Evolutionary conservation across 2,329 filamentous ascomycete species (phyloP), one percentile per base, ranked within the genome.

Genomic region (Trichothecium sympodiale): DNA sequence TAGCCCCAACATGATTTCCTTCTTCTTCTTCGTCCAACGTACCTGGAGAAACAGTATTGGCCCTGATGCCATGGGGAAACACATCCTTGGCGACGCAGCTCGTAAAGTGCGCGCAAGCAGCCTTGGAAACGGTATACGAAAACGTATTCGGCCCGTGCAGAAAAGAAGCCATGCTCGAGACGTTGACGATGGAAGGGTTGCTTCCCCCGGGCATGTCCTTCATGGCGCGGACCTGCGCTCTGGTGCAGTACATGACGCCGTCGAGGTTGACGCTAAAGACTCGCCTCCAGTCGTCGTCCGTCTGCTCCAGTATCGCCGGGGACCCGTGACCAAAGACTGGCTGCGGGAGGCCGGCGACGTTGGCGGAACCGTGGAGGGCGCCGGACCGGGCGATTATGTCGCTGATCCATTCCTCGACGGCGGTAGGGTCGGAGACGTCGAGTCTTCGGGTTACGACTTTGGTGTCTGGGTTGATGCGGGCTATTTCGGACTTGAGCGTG

Each of bases 191-290:
- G 20, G 20, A 25, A 6, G 20, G 20, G 20, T 25, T 25, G 20
- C 20, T 25, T 10, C 20, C 20, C 20, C 6, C 20, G 6, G 20
- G 20, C 20, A 25, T 25, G 20, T 6, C 20, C 6, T 10, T 25
- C 36, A 37, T 37, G 31, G 23, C 25, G 4, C 29, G 12, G 8
- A 37, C 36, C 25, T 37, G 30, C 4, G 29, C 31, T 3, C 31
- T 29, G 23, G 36, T 37, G 26, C 36, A 37, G 36, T 33, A 33
- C 30, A 37, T 33, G 29, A 37, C 18, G 30, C 31, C 31, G 6
- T 37, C 25, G 12, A 29, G 13, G 29, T 37, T 37, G 16, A 37
- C 36, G n/a, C 31, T 17, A 9, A 34, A n/a, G 31, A 34, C 31
- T 12, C 35, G 23, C 7, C 28, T 30, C 35, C 35, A 37, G 9